Evolutionary conservation across 345 rosid species (phyloP), one percentile per base, ranked within the genome.

Genomic region (Hibiscus syriacus): DNA sequence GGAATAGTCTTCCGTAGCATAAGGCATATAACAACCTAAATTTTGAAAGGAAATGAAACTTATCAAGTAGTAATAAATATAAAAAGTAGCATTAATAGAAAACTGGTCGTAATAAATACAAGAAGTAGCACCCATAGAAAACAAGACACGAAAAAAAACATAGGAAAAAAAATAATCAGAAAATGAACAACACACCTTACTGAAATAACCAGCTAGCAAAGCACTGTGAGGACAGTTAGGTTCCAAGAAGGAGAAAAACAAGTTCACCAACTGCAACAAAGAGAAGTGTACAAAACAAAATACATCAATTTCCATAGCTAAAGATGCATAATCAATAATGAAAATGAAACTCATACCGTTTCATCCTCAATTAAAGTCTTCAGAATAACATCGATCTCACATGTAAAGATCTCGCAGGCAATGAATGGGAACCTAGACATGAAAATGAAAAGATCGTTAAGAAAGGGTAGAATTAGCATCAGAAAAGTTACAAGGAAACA

Each of bases 311-410:
- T 22, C 25, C 71, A 25, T 43, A 27, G 11, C 22, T 2, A n/a
- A 32, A 43, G 16, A 55, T 4, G 43, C 71, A 55, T 38, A 27
- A 36, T 49, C 32, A 67, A 64, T 22, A 66, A 46, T 14, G 32
- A 29, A 57, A 74, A 49, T 38, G 23, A 43, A 53, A 67, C 10
- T 19, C 17, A 20, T 72, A 94, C 98, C 96, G 92, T 93, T 77
- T 90, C 86, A 55, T 95, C 98, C 77, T 95, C 99, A 64, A 92
- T 89, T 76, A 95, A 71, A 41, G 99, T 84, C 83, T 90, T 92
- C 52, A 95, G 83, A 71, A 95, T 92, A 71, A 92, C 97, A 75
- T 95, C 99, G 72, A 92, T 95, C 79, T 95, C 99, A 46, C 99
- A 95, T 36, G 98, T 90, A 74, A 95, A n/a, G n/a, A 90, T 81